Base-by-base conservation (phyloP, 805 yeast species). In the Torulaspora maleeae region DNA sequence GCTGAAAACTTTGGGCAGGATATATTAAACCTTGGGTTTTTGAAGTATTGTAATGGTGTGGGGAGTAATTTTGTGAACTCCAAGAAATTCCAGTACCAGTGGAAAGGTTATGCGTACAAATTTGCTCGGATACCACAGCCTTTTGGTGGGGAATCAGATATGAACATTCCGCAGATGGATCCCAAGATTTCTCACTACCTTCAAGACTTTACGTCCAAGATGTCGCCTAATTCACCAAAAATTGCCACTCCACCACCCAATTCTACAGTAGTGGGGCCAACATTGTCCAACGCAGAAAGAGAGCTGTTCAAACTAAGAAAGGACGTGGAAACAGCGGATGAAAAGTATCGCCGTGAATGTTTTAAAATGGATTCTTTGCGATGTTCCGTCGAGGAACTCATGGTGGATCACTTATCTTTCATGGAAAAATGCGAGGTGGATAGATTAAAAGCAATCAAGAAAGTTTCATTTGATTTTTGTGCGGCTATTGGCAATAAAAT, bases 401-500 rank as follows among this genome's bases (percentile, higher is more conserved):
- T 83, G 45, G 75, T 83, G 61, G 90, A 83, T 53, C 90, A 85
- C 58, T 69, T 83, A 41, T 66, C 80, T 17, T 86, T 83, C 60
- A 79, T 87, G 86, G 91, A 86, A 61, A 77, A 81, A 55, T 86
- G 93, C 67, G 95, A 87, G 66, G 63, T 77, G 28, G 95, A 87
- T 65, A 75, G 96, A 51, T 70, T 85, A 48, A 74, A 75, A 51
- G 93, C 93, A 0, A 68, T 87, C 49, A 86, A 86, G 62, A 82
- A 84, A 48, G 90, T 82, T 1, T 76, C 84, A 9, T 72, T 79
- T 42, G 95, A 86, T 60, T 85, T 84, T 54, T 68, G 84, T 17
- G 79, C 87, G 0, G 73, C 83, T 2, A 71, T 85, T 28, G 74
- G 86, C 29, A 80, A 79, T 56, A 79, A 76, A 40, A 73, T 82